Conservation (phyloP, 1,284 basidiomycete genomes). For the Ustilago nuda region DNA sequence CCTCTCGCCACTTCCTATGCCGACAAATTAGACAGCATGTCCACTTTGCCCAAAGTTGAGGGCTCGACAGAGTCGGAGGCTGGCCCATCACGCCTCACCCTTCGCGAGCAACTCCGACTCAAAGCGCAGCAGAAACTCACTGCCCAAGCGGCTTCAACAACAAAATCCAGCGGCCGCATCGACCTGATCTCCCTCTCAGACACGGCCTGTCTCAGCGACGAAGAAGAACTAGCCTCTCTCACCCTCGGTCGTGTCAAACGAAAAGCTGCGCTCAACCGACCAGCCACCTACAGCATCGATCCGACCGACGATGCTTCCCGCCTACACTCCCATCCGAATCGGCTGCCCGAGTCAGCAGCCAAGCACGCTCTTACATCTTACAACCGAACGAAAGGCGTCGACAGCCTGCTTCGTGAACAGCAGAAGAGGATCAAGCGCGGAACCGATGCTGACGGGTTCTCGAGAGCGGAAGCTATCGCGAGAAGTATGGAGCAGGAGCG, state of each 20-base stretch:
- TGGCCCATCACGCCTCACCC: conserved; percentile 16
- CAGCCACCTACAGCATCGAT: conserved; percentile 38
- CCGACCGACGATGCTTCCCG: conserved; percentile 35
- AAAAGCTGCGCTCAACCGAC: conserved; percentile 39
- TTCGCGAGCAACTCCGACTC: conserved; percentile 40
- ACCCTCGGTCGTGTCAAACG: conserved; percentile 24
- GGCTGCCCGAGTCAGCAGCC: conserved; percentile 11
- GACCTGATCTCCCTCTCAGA: not conserved
- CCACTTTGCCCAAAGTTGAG: not conserved
- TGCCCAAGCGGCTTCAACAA: conserved; percentile 6
- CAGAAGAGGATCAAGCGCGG: conserved; percentile 28
- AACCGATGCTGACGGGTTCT: conserved; percentile 37
- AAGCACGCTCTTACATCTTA: conserved; percentile 1
- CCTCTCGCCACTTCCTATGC: not conserved
- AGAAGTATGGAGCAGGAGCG: conserved; percentile 42
- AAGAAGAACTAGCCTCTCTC: conserved; percentile 37
- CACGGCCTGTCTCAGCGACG: conserved; percentile 11
- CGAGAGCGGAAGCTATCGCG: conserved; percentile 43
- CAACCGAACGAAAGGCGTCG: conserved; percentile 13
- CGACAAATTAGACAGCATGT: not conserved
- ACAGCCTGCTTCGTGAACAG: conserved; percentile 25
- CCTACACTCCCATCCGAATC: conserved; percentile 26
- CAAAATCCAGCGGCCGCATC: not conserved
- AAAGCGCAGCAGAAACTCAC: conserved; percentile 42
- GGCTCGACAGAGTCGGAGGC: conserved; percentile 1